Evolutionary conservation across 75 land plant species (phyloP), one percentile per base, ranked within the genome.

Genomic region (Pinus tabuliformis): DNA sequence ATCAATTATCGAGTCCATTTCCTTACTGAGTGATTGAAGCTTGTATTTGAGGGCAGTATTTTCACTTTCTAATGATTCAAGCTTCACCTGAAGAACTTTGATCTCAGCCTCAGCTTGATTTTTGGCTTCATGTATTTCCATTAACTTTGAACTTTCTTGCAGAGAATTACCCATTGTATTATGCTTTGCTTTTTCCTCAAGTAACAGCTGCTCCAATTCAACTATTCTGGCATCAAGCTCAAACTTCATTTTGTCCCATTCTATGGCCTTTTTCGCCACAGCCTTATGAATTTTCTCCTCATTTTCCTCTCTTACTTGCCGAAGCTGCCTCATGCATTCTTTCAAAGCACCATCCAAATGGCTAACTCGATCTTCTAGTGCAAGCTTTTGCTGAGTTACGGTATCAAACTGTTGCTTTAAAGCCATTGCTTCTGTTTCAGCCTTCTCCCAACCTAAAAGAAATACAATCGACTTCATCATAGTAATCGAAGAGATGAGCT

Each of bases 341-440:
- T 91, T 91, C 61, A 96, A 84, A n/a, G 97, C 97, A 0, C 85
- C 94, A 79, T 93, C 99, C 61, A 96, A 90, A 62, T 92, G 97
- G 63, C 84, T 21, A 0, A 84, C 81, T 33, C 88, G 79, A 73
- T 86, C 89, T 77, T 96, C 93, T 20, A 86, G 78, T 3, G 74
- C 79, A 58, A 70, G 59, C 28, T 90, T 91, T 63, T 93, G 85
- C 75, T 90, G 91, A 3, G 39, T 15, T 56, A 83, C 56, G 74
- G 81, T 78, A 73, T 94, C 97, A 26, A 93, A 85, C 59, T 93
- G 83, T 72, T 86, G 73, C 76, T 89, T 96, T 64, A 94, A 77
- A 76, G 62, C 49, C 58, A 56, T 21, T 16, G 86, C 89, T 78
- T 96, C 99, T n/a, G 57, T 81, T 82, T 96, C 90, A 17, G 97